Conservation (phyloP, 192 early-diverging fungal species). For the Rhizophagus prolifer region DNA sequence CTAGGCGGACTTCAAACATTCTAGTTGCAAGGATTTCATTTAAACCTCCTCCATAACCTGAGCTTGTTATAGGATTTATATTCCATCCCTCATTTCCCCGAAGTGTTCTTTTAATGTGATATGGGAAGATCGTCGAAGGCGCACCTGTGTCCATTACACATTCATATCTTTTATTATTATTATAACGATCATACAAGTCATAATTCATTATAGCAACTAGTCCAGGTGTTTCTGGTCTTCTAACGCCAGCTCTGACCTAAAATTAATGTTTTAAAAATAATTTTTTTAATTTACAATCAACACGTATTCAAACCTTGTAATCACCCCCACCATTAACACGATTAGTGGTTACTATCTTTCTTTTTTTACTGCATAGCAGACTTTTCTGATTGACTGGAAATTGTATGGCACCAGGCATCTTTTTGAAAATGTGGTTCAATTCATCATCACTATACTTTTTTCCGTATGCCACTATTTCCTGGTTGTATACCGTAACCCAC, state of each 20-base stretch:
- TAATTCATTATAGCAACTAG: background rate
- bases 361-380: background rate
- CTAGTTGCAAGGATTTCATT: background rate
- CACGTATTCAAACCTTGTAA: constrained; percentile 22
- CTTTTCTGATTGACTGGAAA: constrained; percentile 8
- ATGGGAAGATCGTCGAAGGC: constrained; percentile 14
- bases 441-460: constrained; percentile 14
- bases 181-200: constrained; percentile 8
- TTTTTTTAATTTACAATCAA: too few species aligned
- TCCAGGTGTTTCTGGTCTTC: too few species aligned
- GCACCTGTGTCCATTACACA: constrained; percentile 27
- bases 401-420: constrained; percentile 21
- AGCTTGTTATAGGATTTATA: background rate
- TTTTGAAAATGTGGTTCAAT: constrained; percentile 12
- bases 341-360: constrained; percentile 12
- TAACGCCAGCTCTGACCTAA: too few species aligned
- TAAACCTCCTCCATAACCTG: background rate
- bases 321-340: constrained; percentile 12
- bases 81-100: background rate
- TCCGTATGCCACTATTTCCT: background rate
- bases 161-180: constrained; percentile 22
- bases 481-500: background rate
- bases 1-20: constrained; percentile 7
- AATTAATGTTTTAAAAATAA: too few species aligned
- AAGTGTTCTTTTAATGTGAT: constrained; percentile 17